Evolutionary conservation across 768 basidiomycete genomes (phyloP).

Genomic region (Clathrus columnatus): DNA sequence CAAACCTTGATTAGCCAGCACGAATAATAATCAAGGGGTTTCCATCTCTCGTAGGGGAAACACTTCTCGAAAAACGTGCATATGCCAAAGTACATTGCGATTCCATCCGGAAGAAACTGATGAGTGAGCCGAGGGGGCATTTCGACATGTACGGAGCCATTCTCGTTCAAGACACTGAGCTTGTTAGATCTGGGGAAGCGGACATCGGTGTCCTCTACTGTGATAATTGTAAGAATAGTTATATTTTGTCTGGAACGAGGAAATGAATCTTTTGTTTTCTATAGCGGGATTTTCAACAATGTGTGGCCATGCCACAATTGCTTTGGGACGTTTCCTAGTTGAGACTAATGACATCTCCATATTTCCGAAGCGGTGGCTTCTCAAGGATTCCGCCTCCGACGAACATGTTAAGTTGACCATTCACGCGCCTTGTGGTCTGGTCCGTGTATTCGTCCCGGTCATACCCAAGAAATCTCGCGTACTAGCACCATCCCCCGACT

Average conservation of each 20-base stretch:
- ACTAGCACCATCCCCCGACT: no score
- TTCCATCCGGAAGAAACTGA: slow-evolving; percentile 22
- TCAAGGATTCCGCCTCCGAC: slow-evolving; percentile 15
- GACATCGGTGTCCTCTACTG: slow-evolving; percentile 36
- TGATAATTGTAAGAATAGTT: slow-evolving; percentile 28
- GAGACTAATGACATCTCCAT: slow-evolving; percentile 27
- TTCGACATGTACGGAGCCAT: slow-evolving; percentile 35
- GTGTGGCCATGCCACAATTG: slow-evolving; percentile 35
- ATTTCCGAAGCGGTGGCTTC: slow-evolving; percentile 23
- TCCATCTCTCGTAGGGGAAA: slow-evolving; percentile 24
- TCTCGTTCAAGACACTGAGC: slow-evolving; percentile 28
- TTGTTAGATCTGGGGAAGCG: slow-evolving; percentile 24
- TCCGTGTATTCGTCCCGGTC: slow-evolving; percentile 26
- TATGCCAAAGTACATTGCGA: slow-evolving; percentile 25
- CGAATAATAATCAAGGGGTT: slow-evolving; percentile 30
- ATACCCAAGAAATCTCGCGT: no score
- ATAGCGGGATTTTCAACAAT: slow-evolving; percentile 36
- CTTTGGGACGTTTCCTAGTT: slow-evolving; percentile 31
- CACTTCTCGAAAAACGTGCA: slow-evolving; percentile 28
- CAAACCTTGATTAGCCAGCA: slow-evolving; percentile 24
- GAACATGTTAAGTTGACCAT: slow-evolving; percentile 12
- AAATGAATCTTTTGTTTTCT: neutral
- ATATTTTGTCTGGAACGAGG: neutral
- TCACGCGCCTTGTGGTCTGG: slow-evolving; percentile 33
- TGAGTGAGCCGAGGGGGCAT: slow-evolving; percentile 33